A percentile compares a stretch with the other conserved stretches of the same genome.
Evolutionary conservation across 73 alveolate species (phyloP).

Genomic region (Paramecium tetraurelia): DNA sequence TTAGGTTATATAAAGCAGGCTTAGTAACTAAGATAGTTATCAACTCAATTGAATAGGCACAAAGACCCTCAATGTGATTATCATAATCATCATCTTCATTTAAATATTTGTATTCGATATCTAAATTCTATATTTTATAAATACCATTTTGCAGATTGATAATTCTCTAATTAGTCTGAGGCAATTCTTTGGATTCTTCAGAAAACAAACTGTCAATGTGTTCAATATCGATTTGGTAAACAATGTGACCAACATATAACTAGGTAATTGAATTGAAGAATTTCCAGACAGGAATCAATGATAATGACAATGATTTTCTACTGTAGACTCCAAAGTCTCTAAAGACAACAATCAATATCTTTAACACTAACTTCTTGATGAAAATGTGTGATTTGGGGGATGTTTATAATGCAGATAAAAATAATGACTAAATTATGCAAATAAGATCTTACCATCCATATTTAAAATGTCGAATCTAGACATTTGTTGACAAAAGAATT

Average conservation of each 20-base stretch:
- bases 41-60: constrained; percentile 45
- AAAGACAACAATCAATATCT: constrained; percentile 52
- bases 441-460: constrained; percentile 45
- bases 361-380: constrained; percentile 43
- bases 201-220: constrained; percentile 9
- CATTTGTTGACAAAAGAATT: constrained; percentile 46
- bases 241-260: constrained; percentile 43
- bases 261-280: constrained; percentile 38
- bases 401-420: constrained; percentile 47
- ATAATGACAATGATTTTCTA: constrained; percentile 22
- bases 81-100: constrained; percentile 60
- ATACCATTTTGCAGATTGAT: not conserved
- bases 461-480: constrained; percentile 41
- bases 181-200: not conserved
- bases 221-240: constrained; percentile 6
- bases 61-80: constrained; percentile 55
- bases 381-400: constrained; percentile 51
- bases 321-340: constrained; percentile 43
- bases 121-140: not conserved
- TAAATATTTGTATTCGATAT: constrained; percentile 47
- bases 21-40: constrained; percentile 53
- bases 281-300: constrained; percentile 52
- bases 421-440: not conserved
- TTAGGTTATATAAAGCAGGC: constrained; percentile 43
- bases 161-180: not conserved